Evolutionary conservation across 495 filamentous ascomycete species (phyloP), one percentile per base, ranked within the genome.

Genomic region (Trichoderma erinaceum): DNA sequence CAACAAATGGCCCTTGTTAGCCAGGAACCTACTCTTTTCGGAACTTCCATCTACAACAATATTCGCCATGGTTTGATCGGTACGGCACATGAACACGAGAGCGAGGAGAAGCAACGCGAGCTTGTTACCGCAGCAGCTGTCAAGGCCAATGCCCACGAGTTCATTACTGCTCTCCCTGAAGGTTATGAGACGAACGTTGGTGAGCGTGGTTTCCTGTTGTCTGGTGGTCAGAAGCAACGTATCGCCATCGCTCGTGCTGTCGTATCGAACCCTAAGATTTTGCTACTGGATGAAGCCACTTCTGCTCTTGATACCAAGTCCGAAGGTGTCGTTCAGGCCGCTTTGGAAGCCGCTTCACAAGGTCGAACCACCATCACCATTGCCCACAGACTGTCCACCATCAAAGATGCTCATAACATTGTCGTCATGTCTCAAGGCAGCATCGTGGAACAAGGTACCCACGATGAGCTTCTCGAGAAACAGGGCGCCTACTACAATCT

Each of bases 301-400:
- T 75, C 48, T 27, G 66, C 66, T 27, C 48, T 67, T 7, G 66
- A 97, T 74, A 95, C 93, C 48, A 93, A 91, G 73, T 92, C 89
- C 16, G 93, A 96, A 78, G 90, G 90, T 38, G 88, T 94, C 13
- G 93, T 97, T 1, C 93, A 97, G 77, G 90, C 90, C 64, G 93
- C 93, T 27, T 82, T 97, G 29, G 92, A 96, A 70, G 87, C 83
- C 52, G 93, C 92, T 50, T 86, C 91, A 15, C 81, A 89, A 69
- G 92, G 92, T 38, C 86, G 92, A 63, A 97, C 63, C 67, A 27
- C 92, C 5, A 94, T 96, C 70, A 88, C 92, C 18, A 96, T 97
- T 73, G 93, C 93, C 43, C 92, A 97, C 75, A 86, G 93, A 66
- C 82, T 97, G 13, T 93, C 90, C 1, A 97, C 92, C 23, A 94